phyloP scores from a whole-genome alignment of 768 basidiomycete genomes.

The Scleroderma bovista region DNA sequence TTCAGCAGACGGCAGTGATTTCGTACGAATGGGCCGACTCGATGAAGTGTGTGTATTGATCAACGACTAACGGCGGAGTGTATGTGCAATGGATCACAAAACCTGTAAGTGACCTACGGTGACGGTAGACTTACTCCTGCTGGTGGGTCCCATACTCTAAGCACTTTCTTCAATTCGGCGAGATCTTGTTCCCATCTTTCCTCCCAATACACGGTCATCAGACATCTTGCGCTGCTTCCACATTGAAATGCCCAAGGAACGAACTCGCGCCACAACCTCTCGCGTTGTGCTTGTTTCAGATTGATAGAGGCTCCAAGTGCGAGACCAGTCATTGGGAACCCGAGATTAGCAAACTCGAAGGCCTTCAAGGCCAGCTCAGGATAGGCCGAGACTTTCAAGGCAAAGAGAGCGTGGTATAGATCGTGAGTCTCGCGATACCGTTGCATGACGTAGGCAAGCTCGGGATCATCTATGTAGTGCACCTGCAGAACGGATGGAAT shows the following conservation, averaged over 20 bases:
- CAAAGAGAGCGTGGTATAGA: constrained; percentile 90
- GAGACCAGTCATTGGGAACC: constrained; percentile 81
- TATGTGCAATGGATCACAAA: too few relatives aligned
- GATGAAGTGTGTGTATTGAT: too few relatives aligned
- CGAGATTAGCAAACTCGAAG: constrained; percentile 90
- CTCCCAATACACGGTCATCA: constrained; percentile 96
- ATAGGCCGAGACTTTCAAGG: constrained; percentile 83
- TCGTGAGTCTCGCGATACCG: constrained; percentile 98
- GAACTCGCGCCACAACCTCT: constrained; percentile 69
- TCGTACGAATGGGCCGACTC: too few relatives aligned
- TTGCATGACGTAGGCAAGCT: constrained; percentile 96
- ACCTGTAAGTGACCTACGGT: not conserved
- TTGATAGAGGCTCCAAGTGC: constrained; percentile 50
- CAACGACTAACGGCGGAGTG: too few relatives aligned
- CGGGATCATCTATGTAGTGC: constrained; percentile 90
- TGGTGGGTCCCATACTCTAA: constrained; percentile 75
- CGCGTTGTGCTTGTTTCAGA: constrained; percentile 38
- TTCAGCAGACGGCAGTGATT: too few relatives aligned
- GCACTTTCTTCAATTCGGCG: constrained; percentile 75
- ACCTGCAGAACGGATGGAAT: constrained; percentile 48
- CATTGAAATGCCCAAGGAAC: constrained; percentile 90
- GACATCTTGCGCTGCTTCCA: constrained; percentile 64
- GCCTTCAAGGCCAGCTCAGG: constrained; percentile 93
- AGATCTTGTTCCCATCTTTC: constrained; percentile 84
- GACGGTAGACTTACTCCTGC: not conserved